Conservation (phyloP, 1,139 yeast genomes). For the Magnusiomyces magnusii region DNA sequence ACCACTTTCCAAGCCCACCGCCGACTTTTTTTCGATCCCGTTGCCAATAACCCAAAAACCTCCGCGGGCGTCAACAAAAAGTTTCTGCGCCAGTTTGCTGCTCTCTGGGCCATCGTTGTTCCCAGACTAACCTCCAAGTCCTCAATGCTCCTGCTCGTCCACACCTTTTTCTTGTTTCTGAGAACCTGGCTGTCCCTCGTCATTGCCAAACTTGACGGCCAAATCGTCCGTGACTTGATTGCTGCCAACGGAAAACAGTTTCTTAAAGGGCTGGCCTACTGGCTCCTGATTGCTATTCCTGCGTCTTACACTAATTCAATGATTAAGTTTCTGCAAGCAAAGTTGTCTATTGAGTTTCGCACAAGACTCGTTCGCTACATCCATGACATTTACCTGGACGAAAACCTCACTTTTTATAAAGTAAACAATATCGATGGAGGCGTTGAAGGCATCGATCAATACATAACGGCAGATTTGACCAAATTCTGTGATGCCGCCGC, state of each 20-base stretch:
- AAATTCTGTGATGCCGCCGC: constrained; percentile 79
- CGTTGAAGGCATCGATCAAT: constrained; percentile 54
- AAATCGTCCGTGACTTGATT: constrained; percentile 81
- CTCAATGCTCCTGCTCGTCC: constrained; percentile 57
- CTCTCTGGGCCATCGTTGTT: constrained; percentile 74
- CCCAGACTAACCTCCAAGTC: constrained; percentile 68
- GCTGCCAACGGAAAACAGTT: constrained; percentile 75
- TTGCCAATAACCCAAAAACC: constrained; percentile 34
- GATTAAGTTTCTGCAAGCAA: constrained; percentile 70
- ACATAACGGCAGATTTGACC: constrained; percentile 77
- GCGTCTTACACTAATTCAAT: constrained; percentile 92
- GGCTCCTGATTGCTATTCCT: constrained; percentile 88
- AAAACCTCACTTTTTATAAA: constrained; percentile 76
- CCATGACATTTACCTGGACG: constrained; percentile 83
- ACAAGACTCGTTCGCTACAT: constrained; percentile 77
- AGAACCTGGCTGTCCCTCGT: constrained; percentile 84
- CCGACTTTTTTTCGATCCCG: constrained; percentile 49
- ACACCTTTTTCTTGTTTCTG: constrained; percentile 65
- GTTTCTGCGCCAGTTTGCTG: constrained; percentile 64
- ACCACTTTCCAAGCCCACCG: constrained; percentile 65
- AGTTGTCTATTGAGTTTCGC: constrained; percentile 76
- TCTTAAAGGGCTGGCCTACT: constrained; percentile 66
- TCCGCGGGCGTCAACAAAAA: constrained; percentile 43
- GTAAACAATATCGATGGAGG: constrained; percentile 39
- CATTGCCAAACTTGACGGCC: constrained; percentile 88